Evolutionary conservation across 2,329 filamentous ascomycete genomes (phyloP), one percentile per base, ranked within the genome.

Genomic region (Cladobotryum protrusum): DNA sequence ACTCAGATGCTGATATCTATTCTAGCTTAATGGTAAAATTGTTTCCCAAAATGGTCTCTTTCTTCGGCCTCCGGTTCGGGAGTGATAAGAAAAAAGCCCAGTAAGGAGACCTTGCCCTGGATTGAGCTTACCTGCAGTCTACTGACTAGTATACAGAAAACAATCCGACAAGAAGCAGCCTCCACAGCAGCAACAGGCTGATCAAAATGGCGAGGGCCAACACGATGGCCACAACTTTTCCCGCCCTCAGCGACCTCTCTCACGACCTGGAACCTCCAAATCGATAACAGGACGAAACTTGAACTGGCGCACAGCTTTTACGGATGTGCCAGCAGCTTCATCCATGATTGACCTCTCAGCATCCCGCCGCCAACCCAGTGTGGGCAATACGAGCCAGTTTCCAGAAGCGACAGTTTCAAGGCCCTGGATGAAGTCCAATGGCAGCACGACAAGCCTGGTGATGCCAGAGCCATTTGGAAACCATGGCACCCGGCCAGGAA

Each of bases 41-140:
- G 18, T 39, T 41, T 43, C 46, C 51, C 56, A 54, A 52, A 49
- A 81, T 82, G 79, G 78, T 81, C 18, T 80, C 79, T 2, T 78
- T 82, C 55, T 80, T 81, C 55, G 77, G 78, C 45, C 66, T 82
- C 60, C 79, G 75, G 61, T 68, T 81, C 52, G 75, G 77, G 45
- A 70, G 71, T 57, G 75, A 77, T 54, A 80, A 74, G 67, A 81
- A 81, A 64, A 79, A 77, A 72, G 74, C 67, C n/a, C 62, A 71
- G 76, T 72, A 63, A 59, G 63, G 19, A n/a, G 29, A 19, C 36
- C 19, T 11, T 36, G 13, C 12, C 36, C 11, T 14, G n/a, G 3
- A 9, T 17, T 35, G 5, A 20, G 5, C 24, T 43, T 14, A 14
- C 24, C 9, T 29, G 40, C n/a, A 44, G 17, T 36, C 15, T 8